phyloP scores from a whole-genome alignment of 441 rosid species.

The Pelargonium myrrhifolium region DNA sequence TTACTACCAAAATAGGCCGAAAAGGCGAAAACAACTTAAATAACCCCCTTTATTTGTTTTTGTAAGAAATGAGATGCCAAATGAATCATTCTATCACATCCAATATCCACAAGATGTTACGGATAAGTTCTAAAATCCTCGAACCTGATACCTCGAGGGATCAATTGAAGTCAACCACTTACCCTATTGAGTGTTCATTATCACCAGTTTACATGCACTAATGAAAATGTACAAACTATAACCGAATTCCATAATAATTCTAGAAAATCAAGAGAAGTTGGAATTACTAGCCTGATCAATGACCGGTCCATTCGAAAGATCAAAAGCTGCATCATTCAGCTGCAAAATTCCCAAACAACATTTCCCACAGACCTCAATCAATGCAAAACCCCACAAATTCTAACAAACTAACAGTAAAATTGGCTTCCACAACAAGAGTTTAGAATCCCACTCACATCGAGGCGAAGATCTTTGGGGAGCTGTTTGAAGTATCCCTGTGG shows the following conservation, averaged over 20 bases:
- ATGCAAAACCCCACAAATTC: constrained; percentile 3
- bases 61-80: no score
- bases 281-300: constrained; percentile 55
- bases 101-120: no score
- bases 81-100: no score
- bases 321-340: constrained; percentile 94
- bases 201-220: background rate
- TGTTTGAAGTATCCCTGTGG: constrained; percentile 62
- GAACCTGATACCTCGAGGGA: no score
- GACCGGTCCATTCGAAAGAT: constrained; percentile 81
- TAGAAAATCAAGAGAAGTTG: constrained; percentile 4
- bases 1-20: no score
- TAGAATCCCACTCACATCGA: constrained; percentile 46
- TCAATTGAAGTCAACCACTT: no score
- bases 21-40: no score
- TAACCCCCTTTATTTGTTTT: no score
- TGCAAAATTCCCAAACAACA: constrained; percentile 20
- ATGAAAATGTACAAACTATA: background rate
- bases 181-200: no score
- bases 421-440: background rate
- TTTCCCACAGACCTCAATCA: background rate
- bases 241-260: background rate
- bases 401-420: background rate
- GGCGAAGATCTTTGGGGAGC: constrained; percentile 69
- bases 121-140: no score